phyloP scores from a whole-genome alignment of 768 basidiomycete genomes.

The Tulasnella sp. region DNA sequence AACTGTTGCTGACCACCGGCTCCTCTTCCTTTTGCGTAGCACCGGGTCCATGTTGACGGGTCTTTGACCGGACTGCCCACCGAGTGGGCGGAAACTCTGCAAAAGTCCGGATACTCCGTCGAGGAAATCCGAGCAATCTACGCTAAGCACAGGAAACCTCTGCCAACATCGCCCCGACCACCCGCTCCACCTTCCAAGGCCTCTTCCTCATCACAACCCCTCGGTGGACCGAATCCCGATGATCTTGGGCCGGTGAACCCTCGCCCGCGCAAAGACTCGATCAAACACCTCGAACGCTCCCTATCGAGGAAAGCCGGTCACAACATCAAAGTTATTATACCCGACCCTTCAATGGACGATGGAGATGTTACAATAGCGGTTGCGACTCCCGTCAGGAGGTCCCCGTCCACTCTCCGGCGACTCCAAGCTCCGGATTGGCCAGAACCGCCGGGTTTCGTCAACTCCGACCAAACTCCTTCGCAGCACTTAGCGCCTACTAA shows the following conservation, averaged over 20 bases:
- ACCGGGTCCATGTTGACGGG: slow-evolving; percentile 21
- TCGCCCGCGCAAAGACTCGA: neutral
- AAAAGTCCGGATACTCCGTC: slow-evolving; percentile 16
- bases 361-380: neutral
- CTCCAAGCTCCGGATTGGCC: neutral
- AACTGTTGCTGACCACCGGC: neutral
- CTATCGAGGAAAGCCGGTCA: neutral
- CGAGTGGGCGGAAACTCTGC: slow-evolving; percentile 19
- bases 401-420: neutral
- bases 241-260: neutral
- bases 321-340: neutral
- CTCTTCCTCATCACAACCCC: neutral
- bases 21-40: slow-evolving; percentile 3
- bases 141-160: slow-evolving; percentile 5
- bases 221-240: neutral
- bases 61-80: slow-evolving; percentile 12
- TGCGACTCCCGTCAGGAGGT: neutral
- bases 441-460: neutral
- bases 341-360: neutral
- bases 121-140: slow-evolving; percentile 20
- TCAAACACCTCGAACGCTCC: slow-evolving; percentile 10
- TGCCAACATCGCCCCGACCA: neutral
- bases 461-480: slow-evolving; percentile 2
- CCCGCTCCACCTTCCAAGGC: neutral
- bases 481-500: neutral